Conservation (phyloP, 2,329 filamentous ascomycete species). For the Clonostachys chloroleuca region DNA sequence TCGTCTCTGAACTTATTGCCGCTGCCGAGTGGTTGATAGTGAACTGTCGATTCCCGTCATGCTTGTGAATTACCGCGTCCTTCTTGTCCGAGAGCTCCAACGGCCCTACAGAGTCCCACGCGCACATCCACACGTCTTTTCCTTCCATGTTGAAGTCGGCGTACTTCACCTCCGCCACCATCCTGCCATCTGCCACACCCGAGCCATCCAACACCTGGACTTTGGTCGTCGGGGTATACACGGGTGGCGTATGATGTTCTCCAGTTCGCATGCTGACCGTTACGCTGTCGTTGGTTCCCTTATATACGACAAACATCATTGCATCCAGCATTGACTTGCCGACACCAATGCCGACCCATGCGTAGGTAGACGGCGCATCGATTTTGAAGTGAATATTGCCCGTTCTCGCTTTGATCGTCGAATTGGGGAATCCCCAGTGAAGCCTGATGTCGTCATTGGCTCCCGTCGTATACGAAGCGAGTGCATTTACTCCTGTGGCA, state of each 20-base stretch:
- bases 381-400: slow-evolving; percentile 61
- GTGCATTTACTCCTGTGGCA: no score
- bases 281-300: slow-evolving; percentile 52
- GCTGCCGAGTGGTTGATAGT: slow-evolving; percentile 43
- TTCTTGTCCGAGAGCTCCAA: slow-evolving; percentile 33
- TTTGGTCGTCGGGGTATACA: slow-evolving; percentile 32
- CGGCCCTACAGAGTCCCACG: slow-evolving; percentile 42
- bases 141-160: slow-evolving; percentile 38
- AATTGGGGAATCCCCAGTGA: slow-evolving; percentile 47
- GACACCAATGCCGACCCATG: slow-evolving; percentile 57
- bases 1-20: slow-evolving; percentile 38
- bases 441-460: slow-evolving; percentile 40
- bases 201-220: slow-evolving; percentile 55
- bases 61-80: slow-evolving; percentile 33
- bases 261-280: slow-evolving; percentile 55
- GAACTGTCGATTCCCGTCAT: slow-evolving; percentile 39
- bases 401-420: slow-evolving; percentile 37
- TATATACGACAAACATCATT: slow-evolving; percentile 61
- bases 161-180: slow-evolving; percentile 57
- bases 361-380: slow-evolving; percentile 43
- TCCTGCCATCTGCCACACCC: slow-evolving; percentile 43
- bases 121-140: slow-evolving; percentile 44
- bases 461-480: slow-evolving; percentile 32
- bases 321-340: slow-evolving; percentile 49
- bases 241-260: slow-evolving; percentile 40